Evolutionary conservation across 176 grass and related monocot genomes (phyloP).

Genomic region (Lolium multiflorum): DNA sequence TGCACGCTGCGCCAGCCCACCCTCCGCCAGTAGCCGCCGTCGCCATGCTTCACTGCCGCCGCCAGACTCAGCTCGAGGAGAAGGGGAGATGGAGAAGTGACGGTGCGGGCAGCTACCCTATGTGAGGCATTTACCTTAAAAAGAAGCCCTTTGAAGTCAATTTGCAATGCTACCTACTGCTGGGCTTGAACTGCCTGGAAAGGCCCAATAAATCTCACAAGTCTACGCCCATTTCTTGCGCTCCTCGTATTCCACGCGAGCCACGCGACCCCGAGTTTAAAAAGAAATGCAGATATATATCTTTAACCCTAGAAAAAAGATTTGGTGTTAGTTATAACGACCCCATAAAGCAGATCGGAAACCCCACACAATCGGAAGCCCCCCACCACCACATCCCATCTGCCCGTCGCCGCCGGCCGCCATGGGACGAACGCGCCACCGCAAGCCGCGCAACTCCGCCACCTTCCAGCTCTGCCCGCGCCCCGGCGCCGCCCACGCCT

Average conservation of each 20-base stretch:
- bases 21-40: no score
- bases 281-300: no score
- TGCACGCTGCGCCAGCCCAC: no score
- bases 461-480: conserved; percentile 83
- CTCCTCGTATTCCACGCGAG: background rate
- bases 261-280: background rate
- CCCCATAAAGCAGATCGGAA: background rate
- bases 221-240: background rate
- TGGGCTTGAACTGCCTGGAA: background rate
- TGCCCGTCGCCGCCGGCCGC: background rate
- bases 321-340: background rate
- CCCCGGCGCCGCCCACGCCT: conserved; percentile 57
- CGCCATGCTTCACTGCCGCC: no score
- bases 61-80: no score
- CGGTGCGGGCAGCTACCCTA: no score
- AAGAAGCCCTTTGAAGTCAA: background rate
- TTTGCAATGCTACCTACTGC: background rate
- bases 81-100: no score
- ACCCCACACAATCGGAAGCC: conserved; percentile 23
- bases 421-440: conserved; percentile 58
- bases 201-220: background rate
- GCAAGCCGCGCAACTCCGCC: conserved; percentile 71
- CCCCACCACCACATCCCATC: background rate
- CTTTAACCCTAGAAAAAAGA: background rate
- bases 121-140: no score